phyloP scores from a whole-genome alignment of 768 basidiomycete genomes.

The Amanita pallidorosea region DNA sequence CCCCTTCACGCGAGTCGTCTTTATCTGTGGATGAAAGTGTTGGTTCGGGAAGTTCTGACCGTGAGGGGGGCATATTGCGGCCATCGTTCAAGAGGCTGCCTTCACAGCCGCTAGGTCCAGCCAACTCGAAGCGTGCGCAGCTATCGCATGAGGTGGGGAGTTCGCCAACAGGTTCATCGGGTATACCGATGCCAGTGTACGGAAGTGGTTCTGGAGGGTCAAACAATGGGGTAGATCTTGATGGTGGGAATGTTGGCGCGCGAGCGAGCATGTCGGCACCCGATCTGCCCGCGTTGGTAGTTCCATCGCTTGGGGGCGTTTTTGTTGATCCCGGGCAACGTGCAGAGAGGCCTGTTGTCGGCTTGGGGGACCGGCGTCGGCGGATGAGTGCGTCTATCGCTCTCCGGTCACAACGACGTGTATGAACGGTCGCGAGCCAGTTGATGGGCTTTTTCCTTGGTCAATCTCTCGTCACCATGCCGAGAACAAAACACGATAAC shows the following conservation, averaged over 20 bases:
- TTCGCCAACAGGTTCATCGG: neutral
- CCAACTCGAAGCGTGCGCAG: conserved; percentile 40
- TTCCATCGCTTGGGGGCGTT: neutral
- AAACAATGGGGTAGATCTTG: neutral
- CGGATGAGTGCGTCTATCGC: conserved; percentile 19
- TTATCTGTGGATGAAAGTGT: conserved; percentile 23
- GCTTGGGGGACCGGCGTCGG: conserved; percentile 19
- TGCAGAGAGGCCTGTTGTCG: conserved; percentile 15
- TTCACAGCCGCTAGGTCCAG: conserved; percentile 61
- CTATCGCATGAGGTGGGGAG: conserved; percentile 24
- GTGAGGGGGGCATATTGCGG: conserved; percentile 17
- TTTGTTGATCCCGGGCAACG: conserved; percentile 7
- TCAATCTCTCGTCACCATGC: too few relatives aligned
- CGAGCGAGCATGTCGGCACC: neutral
- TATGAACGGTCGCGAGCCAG: neutral
- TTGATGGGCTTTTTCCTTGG: too few relatives aligned
- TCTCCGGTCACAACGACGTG: neutral
- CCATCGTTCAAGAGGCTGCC: conserved; percentile 69
- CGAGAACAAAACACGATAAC: too few relatives aligned
- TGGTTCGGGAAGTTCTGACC: conserved; percentile 17
- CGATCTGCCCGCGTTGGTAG: neutral
- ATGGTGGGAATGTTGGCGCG: neutral
- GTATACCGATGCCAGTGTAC: conserved; percentile 1
- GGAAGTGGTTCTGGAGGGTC: neutral
- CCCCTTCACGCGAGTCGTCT: conserved; percentile 18